Evolutionary conservation across 371 early-diverging fungal species (phyloP).

Genomic region (Caulochytrium protostelioides): DNA sequence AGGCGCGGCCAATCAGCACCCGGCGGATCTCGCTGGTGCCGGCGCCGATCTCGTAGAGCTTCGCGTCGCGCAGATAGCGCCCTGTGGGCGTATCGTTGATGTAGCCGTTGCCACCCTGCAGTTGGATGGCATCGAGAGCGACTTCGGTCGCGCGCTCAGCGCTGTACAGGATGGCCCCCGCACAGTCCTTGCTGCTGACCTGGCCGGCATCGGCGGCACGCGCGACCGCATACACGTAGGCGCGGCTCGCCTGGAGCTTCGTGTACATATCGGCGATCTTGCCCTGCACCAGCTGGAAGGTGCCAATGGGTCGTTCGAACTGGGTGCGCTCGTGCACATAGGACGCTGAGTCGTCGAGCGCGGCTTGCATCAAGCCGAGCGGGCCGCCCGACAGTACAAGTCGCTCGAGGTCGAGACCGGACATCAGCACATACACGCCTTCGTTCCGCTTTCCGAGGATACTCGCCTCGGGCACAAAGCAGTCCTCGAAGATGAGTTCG

Average conservation of each 20-base stretch:
- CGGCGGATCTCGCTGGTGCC: conserved; percentile 92
- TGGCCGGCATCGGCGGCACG: conserved; percentile 64
- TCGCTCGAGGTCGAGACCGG: conserved; percentile 80
- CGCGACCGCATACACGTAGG: conserved; percentile 82
- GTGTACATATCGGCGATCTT: conserved; percentile 96
- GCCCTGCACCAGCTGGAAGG: conserved; percentile 80
- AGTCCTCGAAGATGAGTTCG: conserved; percentile 84
- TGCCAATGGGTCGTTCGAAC: conserved; percentile 63
- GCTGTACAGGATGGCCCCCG: conserved; percentile 82
- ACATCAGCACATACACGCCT: conserved; percentile 95
- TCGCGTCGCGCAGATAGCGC: conserved; percentile 84
- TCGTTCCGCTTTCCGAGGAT: conserved; percentile 62
- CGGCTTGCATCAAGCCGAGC: conserved; percentile 81
- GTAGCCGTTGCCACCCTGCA: conserved; percentile 85
- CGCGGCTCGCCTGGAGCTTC: conserved; percentile 67
- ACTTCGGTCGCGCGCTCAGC: conserved; percentile 91
- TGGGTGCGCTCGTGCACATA: conserved; percentile 80
- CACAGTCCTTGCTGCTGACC: conserved; percentile 72
- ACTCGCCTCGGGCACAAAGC: conserved; percentile 77
- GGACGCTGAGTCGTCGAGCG: conserved; percentile 57
- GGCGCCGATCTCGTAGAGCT: conserved; percentile 94
- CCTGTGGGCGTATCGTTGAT: conserved; percentile 78
- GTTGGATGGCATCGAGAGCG: conserved; percentile 87
- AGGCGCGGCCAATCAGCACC: conserved; percentile 76
- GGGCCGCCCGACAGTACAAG: conserved; percentile 86